Evolutionary conservation across 164 flowering plant genomes (phyloP), one percentile per base, ranked within the genome.

Genomic region (Protea cynaroides): DNA sequence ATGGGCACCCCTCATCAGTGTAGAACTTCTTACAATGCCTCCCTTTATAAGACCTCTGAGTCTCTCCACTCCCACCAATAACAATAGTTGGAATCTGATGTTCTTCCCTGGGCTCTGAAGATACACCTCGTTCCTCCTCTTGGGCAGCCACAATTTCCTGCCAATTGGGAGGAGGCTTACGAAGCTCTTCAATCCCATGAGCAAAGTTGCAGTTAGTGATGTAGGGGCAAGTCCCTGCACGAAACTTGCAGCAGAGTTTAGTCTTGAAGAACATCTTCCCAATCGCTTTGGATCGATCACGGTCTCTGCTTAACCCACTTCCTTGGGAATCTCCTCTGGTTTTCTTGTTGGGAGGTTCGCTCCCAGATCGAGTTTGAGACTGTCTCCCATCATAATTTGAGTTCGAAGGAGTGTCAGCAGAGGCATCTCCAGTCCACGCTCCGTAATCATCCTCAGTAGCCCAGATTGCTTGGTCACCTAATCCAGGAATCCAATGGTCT

Each of bases 191-290:
- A 21, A 84, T 78, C 59, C 90, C 87, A 66, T 94, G 99, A 37
- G 99, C 97, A 71, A 94, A 94, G 65, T 94, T 94, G 56, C 99
- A 94, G 57, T 90, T 93, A 0, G 97, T 88, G n/a, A 88, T 68
- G 70, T 90, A 93, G 0, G 98, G 98, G 71, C 98, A 93, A 51
- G 91, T 83, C 57, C 97, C 97, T 0, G 85, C 88, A 2, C 97
- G 84, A 69, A 91, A 94, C 64, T 94, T 94, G 83, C 96, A 94
- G 67, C 99, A 94, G 0, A 94, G 76, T 70, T 94, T 94, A 13
- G 99, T 94, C 70, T 94, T 94, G 76, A 82, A 94, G 65, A 94
- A 94, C 99, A 94, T 94, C 59, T 83, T 88, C 19, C 99, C 99
- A 29, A 94, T 94, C 0, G 87, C 87, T 59, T 90, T 91, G 2